phyloP scores from a whole-genome alignment of 1,284 basidiomycete genomes.

The Bjerkandera adusta region DNA sequence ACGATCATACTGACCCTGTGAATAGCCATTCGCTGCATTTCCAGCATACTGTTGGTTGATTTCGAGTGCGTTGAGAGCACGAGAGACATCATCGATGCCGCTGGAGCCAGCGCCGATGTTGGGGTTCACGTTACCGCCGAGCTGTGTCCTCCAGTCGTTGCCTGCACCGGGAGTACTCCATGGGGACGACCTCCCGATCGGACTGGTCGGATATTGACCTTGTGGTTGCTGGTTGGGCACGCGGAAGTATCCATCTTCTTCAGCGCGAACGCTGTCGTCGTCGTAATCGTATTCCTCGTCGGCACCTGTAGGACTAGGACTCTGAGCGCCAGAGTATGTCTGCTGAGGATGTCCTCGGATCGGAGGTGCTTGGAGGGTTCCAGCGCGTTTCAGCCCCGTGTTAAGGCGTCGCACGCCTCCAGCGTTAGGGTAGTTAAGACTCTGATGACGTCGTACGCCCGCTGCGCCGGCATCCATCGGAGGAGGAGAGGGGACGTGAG shows the following conservation, averaged over 20 bases:
- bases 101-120: slow-evolving; percentile 31
- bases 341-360: slow-evolving; percentile 27
- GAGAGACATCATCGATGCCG: slow-evolving; percentile 71
- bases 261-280: slow-evolving; percentile 49
- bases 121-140: slow-evolving; percentile 25
- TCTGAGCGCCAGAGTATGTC: slow-evolving; percentile 31
- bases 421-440: slow-evolving; percentile 66
- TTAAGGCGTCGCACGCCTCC: slow-evolving; percentile 45
- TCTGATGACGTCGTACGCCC: slow-evolving; percentile 74
- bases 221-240: slow-evolving; percentile 29
- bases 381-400: slow-evolving; percentile 64
- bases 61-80: slow-evolving; percentile 67
- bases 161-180: slow-evolving; percentile 50
- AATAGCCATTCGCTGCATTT: slow-evolving; percentile 27
- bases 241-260: slow-evolving; percentile 49
- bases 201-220: slow-evolving; percentile 55
- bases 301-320: slow-evolving; percentile 45
- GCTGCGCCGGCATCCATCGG: slow-evolving; percentile 59
- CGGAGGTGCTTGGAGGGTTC: slow-evolving; percentile 61
- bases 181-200: slow-evolving; percentile 62
- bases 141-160: slow-evolving; percentile 61
- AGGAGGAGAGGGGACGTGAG: slow-evolving; percentile 64
- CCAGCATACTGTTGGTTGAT: slow-evolving; percentile 39
- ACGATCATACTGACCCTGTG: slow-evolving; percentile 50
- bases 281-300: slow-evolving; percentile 54